These are phyloP conservation scores for Pseudozyma sp. DNA, from an alignment of 1,284 basidiomycete species.

Conservation along the genomic window DNA sequence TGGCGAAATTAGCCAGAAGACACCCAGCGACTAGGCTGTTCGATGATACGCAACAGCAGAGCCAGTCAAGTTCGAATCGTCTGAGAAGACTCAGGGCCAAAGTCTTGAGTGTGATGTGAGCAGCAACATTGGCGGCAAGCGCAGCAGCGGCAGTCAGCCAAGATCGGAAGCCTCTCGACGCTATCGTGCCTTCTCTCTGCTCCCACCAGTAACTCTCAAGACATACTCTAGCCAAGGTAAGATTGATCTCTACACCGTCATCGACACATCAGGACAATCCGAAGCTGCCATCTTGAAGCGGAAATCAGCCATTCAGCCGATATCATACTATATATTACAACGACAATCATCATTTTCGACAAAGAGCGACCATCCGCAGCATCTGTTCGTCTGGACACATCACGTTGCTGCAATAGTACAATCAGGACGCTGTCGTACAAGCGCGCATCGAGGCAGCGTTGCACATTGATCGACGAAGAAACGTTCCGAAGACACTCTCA, in stretches of 20 bases:
- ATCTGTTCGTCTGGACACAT: not conserved
- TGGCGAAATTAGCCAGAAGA: no score
- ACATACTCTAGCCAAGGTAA: constrained; percentile 55
- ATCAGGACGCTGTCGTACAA: no score
- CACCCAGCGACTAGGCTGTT: no score
- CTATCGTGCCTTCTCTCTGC: constrained; percentile 42
- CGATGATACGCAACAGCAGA: not conserved
- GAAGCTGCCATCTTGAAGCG: constrained; percentile 11
- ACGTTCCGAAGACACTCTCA: not conserved
- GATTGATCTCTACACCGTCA: constrained; percentile 26
- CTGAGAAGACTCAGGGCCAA: not conserved
- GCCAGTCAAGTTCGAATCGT: constrained; percentile 4
- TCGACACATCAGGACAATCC: constrained; percentile 24
- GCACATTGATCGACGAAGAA: no score
- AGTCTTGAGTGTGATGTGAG: constrained; percentile 5
- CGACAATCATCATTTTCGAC: not conserved
- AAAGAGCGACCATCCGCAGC: not conserved
- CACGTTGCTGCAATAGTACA: not conserved
- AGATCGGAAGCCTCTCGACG: constrained; percentile 41
- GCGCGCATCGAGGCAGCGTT: no score
- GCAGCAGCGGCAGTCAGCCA: constrained; percentile 7
- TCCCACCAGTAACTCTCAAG: constrained; percentile 54
- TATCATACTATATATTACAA: constrained; percentile 2
- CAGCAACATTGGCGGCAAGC: not conserved
- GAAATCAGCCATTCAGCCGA: not conserved